These are phyloP conservation scores for Phytophthora idaei DNA, from an alignment of 352 stramenopile genomes.

Conservation along the genomic window DNA sequence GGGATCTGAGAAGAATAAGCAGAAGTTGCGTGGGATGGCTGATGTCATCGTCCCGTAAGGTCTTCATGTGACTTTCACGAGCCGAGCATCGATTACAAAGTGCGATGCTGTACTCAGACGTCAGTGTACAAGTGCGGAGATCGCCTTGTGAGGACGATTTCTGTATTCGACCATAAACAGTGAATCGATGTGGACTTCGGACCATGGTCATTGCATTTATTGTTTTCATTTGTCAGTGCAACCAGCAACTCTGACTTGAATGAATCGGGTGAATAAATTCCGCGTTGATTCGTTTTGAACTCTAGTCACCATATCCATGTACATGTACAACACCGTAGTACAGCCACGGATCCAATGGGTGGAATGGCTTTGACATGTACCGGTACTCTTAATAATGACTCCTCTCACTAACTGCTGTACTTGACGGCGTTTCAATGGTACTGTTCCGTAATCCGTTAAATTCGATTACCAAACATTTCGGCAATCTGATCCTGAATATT, in stretches of 20 bases:
- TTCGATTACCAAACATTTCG: slow-evolving; percentile 21
- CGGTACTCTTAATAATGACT: background rate
- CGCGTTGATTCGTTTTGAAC: too few species aligned
- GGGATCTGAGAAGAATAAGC: background rate
- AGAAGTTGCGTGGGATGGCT: background rate
- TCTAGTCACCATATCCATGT: background rate
- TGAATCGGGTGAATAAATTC: too few species aligned
- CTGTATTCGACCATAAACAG: background rate
- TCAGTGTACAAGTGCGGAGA: background rate
- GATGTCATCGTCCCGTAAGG: background rate
- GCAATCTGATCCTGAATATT: too few species aligned
- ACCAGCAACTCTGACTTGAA: too few species aligned
- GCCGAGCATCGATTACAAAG: too few species aligned
- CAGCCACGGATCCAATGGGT: too few species aligned
- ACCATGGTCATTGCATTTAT: slow-evolving; percentile 9
- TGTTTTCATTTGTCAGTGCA: background rate
- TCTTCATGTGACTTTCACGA: background rate
- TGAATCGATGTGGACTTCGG: background rate
- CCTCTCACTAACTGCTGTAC: too few species aligned
- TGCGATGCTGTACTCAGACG: background rate
- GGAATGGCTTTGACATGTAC: too few species aligned
- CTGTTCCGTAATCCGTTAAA: slow-evolving; percentile 12
- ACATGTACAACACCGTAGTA: background rate
- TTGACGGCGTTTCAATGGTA: background rate
- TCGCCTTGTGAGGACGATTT: background rate